A percentile compares a stretch with the other conserved stretches of the same genome.
These are phyloP conservation scores for Pseudozyma sp. DNA, from an alignment of 1,284 basidiomycete genomes.

Conservation along the genomic window DNA sequence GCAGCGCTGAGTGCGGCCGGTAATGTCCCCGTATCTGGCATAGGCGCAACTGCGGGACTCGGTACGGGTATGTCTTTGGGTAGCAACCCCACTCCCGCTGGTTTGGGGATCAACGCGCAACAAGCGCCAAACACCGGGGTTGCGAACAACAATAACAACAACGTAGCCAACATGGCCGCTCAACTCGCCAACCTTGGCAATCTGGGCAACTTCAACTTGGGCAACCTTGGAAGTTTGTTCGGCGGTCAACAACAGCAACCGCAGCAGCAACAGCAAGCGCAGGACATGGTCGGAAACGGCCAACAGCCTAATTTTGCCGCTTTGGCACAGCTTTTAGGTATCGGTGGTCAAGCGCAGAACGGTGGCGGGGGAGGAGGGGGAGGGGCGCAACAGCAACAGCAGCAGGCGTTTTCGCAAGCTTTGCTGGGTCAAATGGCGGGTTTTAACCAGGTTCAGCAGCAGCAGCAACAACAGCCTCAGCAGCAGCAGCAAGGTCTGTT, in stretches of 20 bases:
- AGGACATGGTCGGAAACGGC: constrained; percentile 12
- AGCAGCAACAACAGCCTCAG: constrained; percentile 8
- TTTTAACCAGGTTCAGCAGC: not conserved
- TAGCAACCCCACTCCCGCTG: not conserved
- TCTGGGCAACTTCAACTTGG: constrained; percentile 22
- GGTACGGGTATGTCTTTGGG: constrained; percentile 7
- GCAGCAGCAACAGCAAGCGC: constrained; percentile 10
- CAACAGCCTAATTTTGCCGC: constrained; percentile 34
- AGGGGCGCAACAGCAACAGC: constrained; percentile 5
- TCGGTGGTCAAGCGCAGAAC: constrained; percentile 18
- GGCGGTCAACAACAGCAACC: constrained; percentile 8
- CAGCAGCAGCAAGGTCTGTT: constrained; percentile 15
- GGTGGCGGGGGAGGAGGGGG: not conserved
- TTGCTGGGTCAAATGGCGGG: constrained; percentile 10
- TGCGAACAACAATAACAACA: not conserved
- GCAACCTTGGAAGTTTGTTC: constrained; percentile 9
- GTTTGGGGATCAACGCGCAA: not conserved
- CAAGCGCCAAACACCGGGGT: not conserved
- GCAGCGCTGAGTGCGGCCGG: constrained; percentile 33
- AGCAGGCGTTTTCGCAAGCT: constrained; percentile 11
- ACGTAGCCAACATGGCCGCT: not conserved
- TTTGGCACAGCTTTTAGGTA: constrained; percentile 24
- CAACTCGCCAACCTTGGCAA: constrained; percentile 11
- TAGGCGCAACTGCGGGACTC: constrained; percentile 6
- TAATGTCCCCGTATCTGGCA: constrained; percentile 28